Evolutionary conservation across 2,329 filamentous ascomycete genomes (phyloP).

Genomic region (Apiospora malaysiana): DNA sequence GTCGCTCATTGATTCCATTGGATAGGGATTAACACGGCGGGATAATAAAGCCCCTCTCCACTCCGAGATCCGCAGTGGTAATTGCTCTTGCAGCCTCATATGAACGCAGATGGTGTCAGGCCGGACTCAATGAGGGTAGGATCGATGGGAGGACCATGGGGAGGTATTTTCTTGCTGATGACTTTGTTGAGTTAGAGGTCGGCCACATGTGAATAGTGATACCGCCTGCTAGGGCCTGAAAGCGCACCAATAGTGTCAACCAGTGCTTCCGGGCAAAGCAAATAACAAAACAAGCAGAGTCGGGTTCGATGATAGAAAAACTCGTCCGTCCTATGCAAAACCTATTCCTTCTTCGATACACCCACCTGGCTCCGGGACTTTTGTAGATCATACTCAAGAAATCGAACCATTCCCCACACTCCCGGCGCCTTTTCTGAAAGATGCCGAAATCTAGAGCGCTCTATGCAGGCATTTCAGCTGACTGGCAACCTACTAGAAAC

Average conservation of each 20-base stretch:
- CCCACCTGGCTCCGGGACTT: background rate
- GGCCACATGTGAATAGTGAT: background rate
- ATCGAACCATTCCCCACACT: slow-evolving; percentile 8
- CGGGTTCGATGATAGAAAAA: background rate
- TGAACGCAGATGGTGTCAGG: background rate
- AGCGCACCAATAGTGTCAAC: background rate
- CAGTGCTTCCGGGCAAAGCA: background rate
- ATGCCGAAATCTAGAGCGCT: background rate
- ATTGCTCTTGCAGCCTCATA: background rate
- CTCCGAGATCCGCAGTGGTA: background rate
- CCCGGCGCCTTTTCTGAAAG: background rate
- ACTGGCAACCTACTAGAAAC: background rate
- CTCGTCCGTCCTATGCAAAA: background rate
- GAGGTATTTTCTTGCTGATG: background rate
- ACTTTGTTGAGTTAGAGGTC: background rate
- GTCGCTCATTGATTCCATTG: background rate
- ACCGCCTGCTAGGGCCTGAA: background rate
- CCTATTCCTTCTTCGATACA: background rate
- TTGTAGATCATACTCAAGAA: background rate
- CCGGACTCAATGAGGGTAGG: background rate
- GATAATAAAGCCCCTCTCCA: background rate
- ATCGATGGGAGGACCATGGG: background rate
- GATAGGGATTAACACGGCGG: background rate
- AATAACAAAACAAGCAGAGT: background rate
- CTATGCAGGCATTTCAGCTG: background rate